Evolutionary conservation across 768 basidiomycete genomes (phyloP), one percentile per base, ranked within the genome.

Genomic region (Daedaleopsis nitida): DNA sequence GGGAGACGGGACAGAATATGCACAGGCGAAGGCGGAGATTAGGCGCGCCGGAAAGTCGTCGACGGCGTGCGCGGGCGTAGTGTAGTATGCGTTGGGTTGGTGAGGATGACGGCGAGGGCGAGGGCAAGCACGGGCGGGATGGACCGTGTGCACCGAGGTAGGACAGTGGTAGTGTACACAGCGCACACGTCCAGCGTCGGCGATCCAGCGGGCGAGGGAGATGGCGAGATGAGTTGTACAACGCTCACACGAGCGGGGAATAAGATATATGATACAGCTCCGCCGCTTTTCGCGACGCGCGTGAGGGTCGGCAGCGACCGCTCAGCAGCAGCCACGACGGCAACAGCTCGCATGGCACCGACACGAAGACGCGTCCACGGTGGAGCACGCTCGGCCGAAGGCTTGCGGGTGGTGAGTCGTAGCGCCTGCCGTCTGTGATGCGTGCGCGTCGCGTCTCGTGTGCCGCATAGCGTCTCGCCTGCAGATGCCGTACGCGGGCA

Each of bases 151-250:
- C 35, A 53, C 8, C 11, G 52, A 42, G 16, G 35, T 17, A 23
- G 52, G 19, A 17, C n/a, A n/a, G 47, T 24, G 8, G 19, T 27
- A 23, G 19, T 21, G 14, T 19, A 23, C 23, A 14, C 1, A 23
- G n/a, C 14, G 52, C 55, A 24, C 50, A 39, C 58, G 57, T 55
- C 57, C 57, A 63, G 62, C 62, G 27, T 32, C 27, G 62, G 57
- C 57, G 62, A 63, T 63, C 53, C 53, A 63, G 57, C 57, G 61
- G 55, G 51, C 27, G 37, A 37, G 50, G 32, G 59, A 34, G 16
- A 35, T n/a, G 9, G 42, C 27, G 55, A 16, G 35, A 38, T n/a
- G n/a, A 34, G 42, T 32, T 24, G 48, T 16, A 23, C 27, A 32
- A 32, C 27, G 27, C 27, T 32, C 27, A 32, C 27, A 32, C 27